Conservation (phyloP, 805 yeast genomes). For the Metschnikowia reukaufii region DNA sequence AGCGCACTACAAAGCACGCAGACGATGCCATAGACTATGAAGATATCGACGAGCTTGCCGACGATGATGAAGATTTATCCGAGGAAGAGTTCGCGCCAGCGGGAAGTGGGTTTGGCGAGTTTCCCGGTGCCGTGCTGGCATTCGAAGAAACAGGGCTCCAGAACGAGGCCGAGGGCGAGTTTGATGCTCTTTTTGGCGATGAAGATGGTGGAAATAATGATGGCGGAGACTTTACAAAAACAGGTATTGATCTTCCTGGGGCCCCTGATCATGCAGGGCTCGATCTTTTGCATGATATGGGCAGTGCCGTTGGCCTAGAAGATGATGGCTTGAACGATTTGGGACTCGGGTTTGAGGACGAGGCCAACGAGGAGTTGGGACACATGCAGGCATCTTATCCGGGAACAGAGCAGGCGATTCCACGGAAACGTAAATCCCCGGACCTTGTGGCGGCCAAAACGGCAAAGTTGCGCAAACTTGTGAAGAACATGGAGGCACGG, state of each 20-base stretch:
- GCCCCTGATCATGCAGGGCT: slow-evolving; percentile 13
- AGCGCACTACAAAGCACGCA: slow-evolving; percentile 60
- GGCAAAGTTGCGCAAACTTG: slow-evolving; percentile 28
- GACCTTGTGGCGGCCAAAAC: slow-evolving; percentile 26
- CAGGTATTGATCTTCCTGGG: slow-evolving; percentile 1
- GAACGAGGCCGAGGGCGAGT: slow-evolving; percentile 38
- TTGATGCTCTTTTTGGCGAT: slow-evolving; percentile 42
- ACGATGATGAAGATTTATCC: slow-evolving; percentile 56
- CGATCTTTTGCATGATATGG: slow-evolving; percentile 17
- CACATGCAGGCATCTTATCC: background rate
- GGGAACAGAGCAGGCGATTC: background rate
- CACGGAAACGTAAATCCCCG: slow-evolving; percentile 15
- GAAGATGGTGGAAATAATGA: slow-evolving; percentile 19
- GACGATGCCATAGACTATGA: slow-evolving; percentile 93
- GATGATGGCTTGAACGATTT: slow-evolving; percentile 22
- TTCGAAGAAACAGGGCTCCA: slow-evolving; percentile 27
- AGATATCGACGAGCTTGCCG: slow-evolving; percentile 93
- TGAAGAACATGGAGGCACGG: slow-evolving; percentile 31
- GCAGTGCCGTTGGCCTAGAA: slow-evolving; percentile 17
- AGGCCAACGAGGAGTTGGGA: slow-evolving; percentile 16
- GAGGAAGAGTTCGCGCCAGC: slow-evolving; percentile 13
- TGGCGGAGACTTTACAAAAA: slow-evolving; percentile 14
- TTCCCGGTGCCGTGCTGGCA: slow-evolving; percentile 2
- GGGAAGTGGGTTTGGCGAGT: slow-evolving; percentile 2
- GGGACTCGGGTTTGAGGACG: slow-evolving; percentile 23